Conservation (phyloP, 148 eudicot species). For the Selenicereus undatus region DNA sequence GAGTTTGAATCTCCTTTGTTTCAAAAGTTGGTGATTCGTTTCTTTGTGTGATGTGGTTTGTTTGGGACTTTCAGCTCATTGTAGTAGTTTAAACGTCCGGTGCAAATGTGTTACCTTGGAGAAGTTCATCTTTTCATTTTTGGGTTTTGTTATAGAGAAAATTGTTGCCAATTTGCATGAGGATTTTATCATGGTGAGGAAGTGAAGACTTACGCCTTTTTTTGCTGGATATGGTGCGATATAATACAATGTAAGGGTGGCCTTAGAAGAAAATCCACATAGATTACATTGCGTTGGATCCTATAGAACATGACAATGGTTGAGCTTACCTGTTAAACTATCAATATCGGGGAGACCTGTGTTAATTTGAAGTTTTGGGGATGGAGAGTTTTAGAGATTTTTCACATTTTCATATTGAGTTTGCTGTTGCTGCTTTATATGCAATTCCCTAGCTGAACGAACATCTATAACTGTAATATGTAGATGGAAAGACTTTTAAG, state of each 20-base stretch:
- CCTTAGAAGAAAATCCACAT: background rate
- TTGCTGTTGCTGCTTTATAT: background rate
- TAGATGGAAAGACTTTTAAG: slow-evolving; percentile 62
- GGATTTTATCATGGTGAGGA: too few relatives aligned
- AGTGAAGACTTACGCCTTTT: too few relatives aligned
- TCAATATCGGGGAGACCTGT: background rate
- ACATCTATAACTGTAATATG: background rate
- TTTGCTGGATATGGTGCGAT: too few relatives aligned
- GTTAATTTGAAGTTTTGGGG: background rate
- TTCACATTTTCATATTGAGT: background rate
- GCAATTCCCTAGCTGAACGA: background rate
- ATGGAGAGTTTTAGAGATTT: background rate
- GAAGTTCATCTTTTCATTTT: too few relatives aligned
- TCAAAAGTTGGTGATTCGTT: background rate
- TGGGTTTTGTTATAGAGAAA: too few relatives aligned
- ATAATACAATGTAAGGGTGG: too few relatives aligned
- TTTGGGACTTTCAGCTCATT: background rate
- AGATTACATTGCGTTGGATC: background rate
- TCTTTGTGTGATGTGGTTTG: background rate
- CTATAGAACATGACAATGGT: background rate
- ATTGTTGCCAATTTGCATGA: too few relatives aligned
- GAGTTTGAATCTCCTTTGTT: background rate
- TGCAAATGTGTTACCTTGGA: too few relatives aligned
- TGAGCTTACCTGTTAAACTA: background rate
- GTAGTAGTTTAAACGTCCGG: too few relatives aligned